Evolutionary conservation across 2,329 filamentous ascomycete genomes (phyloP).

Genomic region (Phialocephala subalpina): DNA sequence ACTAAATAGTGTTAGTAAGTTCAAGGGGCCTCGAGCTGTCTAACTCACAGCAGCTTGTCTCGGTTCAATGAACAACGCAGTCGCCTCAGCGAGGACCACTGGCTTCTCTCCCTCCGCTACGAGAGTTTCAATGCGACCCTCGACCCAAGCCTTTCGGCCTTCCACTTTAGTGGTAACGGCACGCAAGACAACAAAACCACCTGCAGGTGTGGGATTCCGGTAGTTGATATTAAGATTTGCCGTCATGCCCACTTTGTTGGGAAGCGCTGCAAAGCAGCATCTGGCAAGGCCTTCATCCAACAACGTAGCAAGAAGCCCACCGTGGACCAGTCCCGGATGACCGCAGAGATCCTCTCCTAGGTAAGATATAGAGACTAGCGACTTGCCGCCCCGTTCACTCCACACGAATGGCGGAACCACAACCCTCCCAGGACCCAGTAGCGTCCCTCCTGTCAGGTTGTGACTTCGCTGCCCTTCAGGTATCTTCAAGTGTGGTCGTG

Average conservation of each 20-base stretch:
- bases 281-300: slow-evolving; percentile 89
- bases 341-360: slow-evolving; percentile 84
- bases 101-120: slow-evolving; percentile 68
- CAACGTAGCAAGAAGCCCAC: slow-evolving; percentile 89
- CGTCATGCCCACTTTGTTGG: slow-evolving; percentile 86
- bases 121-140: slow-evolving; percentile 84
- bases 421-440: slow-evolving; percentile 78
- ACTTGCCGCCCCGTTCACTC: slow-evolving; percentile 73
- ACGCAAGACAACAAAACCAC: slow-evolving; percentile 77
- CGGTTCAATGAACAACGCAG: slow-evolving; percentile 88
- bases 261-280: slow-evolving; percentile 87
- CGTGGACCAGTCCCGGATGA: slow-evolving; percentile 90
- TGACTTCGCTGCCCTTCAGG: slow-evolving; percentile 72
- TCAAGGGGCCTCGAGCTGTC: not conserved
- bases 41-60: slow-evolving; percentile 70
- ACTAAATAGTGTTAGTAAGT: slow-evolving; percentile 22
- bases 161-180: slow-evolving; percentile 87
- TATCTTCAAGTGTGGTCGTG: slow-evolving; percentile 87
- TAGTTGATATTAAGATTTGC: slow-evolving; percentile 88
- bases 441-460: slow-evolving; percentile 83
- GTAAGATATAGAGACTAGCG: slow-evolving; percentile 76
- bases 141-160: slow-evolving; percentile 93
- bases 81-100: slow-evolving; percentile 79
- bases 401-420: slow-evolving; percentile 84
- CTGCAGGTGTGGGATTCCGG: slow-evolving; percentile 78